These are phyloP conservation scores for Ustilago lituana DNA, from an alignment of 1,284 basidiomycete species.

Conservation along the genomic window DNA sequence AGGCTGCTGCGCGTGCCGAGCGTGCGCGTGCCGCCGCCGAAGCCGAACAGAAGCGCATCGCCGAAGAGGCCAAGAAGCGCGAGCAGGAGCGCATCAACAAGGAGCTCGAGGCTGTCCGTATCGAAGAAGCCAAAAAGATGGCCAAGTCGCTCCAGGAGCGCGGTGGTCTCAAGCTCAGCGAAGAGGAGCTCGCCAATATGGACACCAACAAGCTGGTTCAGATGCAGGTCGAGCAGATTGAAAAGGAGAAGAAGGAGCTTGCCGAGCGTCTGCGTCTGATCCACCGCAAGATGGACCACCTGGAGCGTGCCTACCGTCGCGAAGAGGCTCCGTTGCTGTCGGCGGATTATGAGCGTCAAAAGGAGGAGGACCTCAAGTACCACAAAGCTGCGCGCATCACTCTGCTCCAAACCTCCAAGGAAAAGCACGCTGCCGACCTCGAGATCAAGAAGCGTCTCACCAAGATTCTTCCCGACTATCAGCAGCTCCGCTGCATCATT, in stretches of 20 bases:
- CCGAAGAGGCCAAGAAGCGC: slow-evolving; percentile 78
- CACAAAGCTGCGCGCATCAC: slow-evolving; percentile 70
- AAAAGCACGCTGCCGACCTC: slow-evolving; percentile 77
- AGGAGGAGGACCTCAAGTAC: slow-evolving; percentile 77
- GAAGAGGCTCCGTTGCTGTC: slow-evolving; percentile 88
- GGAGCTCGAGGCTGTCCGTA: slow-evolving; percentile 83
- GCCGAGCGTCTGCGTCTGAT: slow-evolving; percentile 84
- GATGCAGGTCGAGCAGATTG: slow-evolving; percentile 79
- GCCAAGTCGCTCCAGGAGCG: slow-evolving; percentile 86
- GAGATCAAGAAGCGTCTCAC: slow-evolving; percentile 81
- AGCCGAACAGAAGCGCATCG: slow-evolving; percentile 76
- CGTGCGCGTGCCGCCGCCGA: slow-evolving; percentile 71
- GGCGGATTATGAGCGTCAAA: slow-evolving; percentile 86
- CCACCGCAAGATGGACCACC: slow-evolving; percentile 90
- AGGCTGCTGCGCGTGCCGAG: slow-evolving; percentile 82
- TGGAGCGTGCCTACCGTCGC: slow-evolving; percentile 94
- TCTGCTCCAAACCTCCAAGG: slow-evolving; percentile 72
- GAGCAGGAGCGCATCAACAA: slow-evolving; percentile 81
- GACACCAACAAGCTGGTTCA: slow-evolving; percentile 89
- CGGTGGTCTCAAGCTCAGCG: slow-evolving; percentile 84
- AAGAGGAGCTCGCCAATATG: slow-evolving; percentile 80
- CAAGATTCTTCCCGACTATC: slow-evolving; percentile 81
- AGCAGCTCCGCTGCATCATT: slow-evolving; percentile 73
- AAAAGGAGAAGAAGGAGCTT: slow-evolving; percentile 94
- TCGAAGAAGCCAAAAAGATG: slow-evolving; percentile 88